These are phyloP conservation scores for Phaeosphaeriaceae sp. DNA, from an alignment of 2,329 filamentous ascomycete genomes.

Conservation along the genomic window DNA sequence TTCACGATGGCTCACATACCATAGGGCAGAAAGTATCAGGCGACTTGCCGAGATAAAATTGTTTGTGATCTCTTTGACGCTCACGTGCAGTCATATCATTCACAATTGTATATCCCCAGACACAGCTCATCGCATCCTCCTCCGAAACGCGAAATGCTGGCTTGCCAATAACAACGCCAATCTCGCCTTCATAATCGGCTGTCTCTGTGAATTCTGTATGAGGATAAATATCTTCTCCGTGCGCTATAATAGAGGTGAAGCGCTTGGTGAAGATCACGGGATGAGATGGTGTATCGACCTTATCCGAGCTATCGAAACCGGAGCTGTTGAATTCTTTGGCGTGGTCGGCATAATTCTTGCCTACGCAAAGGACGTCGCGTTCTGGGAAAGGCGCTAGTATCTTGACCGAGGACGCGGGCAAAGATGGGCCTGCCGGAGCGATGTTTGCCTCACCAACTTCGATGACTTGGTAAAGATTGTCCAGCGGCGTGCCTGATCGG, in stretches of 20 bases:
- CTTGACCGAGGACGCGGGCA: conserved; percentile 49
- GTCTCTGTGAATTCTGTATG: conserved; percentile 59
- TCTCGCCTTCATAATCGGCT: conserved; percentile 65
- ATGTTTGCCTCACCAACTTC: conserved; percentile 54
- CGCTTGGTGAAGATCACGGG: conserved; percentile 66
- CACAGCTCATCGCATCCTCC: conserved; percentile 57
- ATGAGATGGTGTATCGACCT: conserved; percentile 60
- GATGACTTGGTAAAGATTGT: conserved; percentile 62
- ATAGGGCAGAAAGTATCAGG: conserved; percentile 65
- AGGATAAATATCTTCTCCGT: conserved; percentile 56
- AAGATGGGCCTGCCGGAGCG: conserved; percentile 39
- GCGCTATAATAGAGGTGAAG: conserved; percentile 61
- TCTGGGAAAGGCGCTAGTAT: conserved; percentile 58
- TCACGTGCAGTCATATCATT: conserved; percentile 45
- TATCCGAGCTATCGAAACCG: conserved; percentile 65
- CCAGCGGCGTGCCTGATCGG: conserved; percentile 56
- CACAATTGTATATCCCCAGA: conserved; percentile 66
- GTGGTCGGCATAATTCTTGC: conserved; percentile 66
- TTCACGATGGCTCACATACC: conserved; percentile 5
- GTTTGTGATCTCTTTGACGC: conserved; percentile 57
- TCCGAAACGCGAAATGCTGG: conserved; percentile 55
- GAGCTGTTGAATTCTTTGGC: conserved; percentile 65
- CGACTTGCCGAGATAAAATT: conserved; percentile 67
- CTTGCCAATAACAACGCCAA: conserved; percentile 65
- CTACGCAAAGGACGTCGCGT: conserved; percentile 63